These are phyloP conservation scores for Jamesozyma hellenica DNA, from an alignment of 805 yeast genomes.

Conservation along the genomic window DNA sequence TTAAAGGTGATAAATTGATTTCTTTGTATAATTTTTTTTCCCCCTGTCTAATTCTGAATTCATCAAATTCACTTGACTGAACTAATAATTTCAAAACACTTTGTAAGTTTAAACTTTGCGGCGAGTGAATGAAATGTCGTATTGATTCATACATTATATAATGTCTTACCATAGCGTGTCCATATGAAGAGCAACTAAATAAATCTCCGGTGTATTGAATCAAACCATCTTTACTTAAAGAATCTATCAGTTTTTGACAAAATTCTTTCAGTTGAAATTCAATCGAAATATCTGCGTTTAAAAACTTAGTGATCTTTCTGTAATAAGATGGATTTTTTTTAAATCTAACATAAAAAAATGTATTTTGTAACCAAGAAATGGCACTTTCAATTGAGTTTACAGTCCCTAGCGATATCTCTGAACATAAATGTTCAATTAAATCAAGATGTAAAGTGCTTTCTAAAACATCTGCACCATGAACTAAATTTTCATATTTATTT, in stretches of 20 bases:
- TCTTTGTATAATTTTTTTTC: constrained; percentile 39
- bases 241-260: constrained; percentile 28
- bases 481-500: constrained; percentile 33
- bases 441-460: constrained; percentile 39
- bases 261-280: constrained; percentile 29
- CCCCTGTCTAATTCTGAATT: constrained; percentile 32
- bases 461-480: constrained; percentile 35
- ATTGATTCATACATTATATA: constrained; percentile 39
- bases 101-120: constrained; percentile 7
- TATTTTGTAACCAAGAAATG: constrained; percentile 37
- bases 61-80: constrained; percentile 33
- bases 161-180: constrained; percentile 40
- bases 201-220: constrained; percentile 20
- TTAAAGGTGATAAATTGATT: constrained; percentile 33
- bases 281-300: constrained; percentile 10
- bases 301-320: constrained; percentile 20
- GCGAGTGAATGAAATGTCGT: constrained; percentile 25
- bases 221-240: constrained; percentile 23
- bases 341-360: constrained; percentile 41
- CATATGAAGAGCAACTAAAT: constrained; percentile 33
- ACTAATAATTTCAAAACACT: constrained; percentile 27
- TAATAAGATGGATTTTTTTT: constrained; percentile 34
- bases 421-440: constrained; percentile 33
- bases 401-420: constrained; percentile 37
- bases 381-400: constrained; percentile 32